Evolutionary conservation across 495 filamentous ascomycete species (phyloP).

Genomic region (Trichoderma gamsii): DNA sequence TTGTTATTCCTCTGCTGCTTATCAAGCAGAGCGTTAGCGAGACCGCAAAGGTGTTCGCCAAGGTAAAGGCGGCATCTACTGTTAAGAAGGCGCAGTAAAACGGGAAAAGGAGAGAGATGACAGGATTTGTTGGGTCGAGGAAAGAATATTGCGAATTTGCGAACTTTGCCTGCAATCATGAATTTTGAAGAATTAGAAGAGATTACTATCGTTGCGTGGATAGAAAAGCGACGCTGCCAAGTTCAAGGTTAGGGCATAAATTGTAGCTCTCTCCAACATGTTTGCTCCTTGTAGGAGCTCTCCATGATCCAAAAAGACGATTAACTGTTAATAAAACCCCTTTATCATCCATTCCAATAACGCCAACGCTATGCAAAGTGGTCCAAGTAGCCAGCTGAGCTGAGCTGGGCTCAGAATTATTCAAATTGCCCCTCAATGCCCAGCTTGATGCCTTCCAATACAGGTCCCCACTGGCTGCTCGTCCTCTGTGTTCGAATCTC

Average conservation of each 20-base stretch:
- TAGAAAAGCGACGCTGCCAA: background rate
- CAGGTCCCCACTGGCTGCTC: slow-evolving; percentile 26
- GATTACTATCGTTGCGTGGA: background rate
- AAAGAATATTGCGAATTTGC: background rate
- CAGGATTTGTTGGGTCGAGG: background rate
- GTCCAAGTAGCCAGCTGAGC: background rate
- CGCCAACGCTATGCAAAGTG: slow-evolving; percentile 29
- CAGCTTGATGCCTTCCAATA: slow-evolving; percentile 30
- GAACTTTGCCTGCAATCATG: background rate
- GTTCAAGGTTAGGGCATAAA: no score
- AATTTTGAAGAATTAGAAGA: background rate
- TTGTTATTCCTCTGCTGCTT: slow-evolving; percentile 40
- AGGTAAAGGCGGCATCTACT: slow-evolving; percentile 13
- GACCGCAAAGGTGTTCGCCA: slow-evolving; percentile 16
- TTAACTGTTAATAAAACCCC: background rate
- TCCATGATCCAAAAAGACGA: background rate
- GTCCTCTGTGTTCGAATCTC: slow-evolving; percentile 18
- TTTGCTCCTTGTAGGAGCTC: no score
- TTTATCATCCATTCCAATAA: slow-evolving; percentile 11
- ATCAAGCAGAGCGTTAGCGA: slow-evolving; percentile 14
- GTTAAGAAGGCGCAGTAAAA: slow-evolving; percentile 14
- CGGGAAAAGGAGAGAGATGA: background rate
- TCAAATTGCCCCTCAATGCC: slow-evolving; percentile 28
- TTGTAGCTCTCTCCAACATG: no score
- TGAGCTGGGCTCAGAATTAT: background rate